Evolutionary conservation across 1,139 yeast genomes (phyloP), one percentile per base, ranked within the genome.

Genomic region (Yamadazyma siamensis): DNA sequence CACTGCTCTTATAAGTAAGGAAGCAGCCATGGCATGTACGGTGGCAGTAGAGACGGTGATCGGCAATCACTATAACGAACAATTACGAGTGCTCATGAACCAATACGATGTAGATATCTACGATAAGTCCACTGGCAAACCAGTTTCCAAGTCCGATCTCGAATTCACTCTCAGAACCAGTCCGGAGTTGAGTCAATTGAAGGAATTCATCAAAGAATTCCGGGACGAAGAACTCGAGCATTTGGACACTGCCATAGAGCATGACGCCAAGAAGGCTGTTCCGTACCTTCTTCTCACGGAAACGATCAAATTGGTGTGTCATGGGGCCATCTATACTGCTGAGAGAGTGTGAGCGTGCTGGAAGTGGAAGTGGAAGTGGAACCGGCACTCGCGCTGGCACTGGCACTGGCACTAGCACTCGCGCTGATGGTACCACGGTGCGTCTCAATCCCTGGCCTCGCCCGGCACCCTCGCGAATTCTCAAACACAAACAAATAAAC

Each of bases 11-110:
- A 61, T 89, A 41, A 84, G 96, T 16, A 86, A 87, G 49, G 96
- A 91, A 53, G 96, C 96, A 1, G 98, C 98, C 2, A 91, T 91
- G 99, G 98, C 98, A 1, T 94, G 99, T 52, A 91, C 99, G 0
- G 97, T 89, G 38, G 98, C 98, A 0, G 98, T 91, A 1, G 99
- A 91, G 58, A 94, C 98, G 0, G 97, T 94, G 2, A 94, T 91
- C 56, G 99, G 98, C 2, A 85, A 86, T 1, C 99, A 91, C 55
- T 91, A 91, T 60, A 91, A 94, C 50, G 80, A 81, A 40, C 99
- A 91, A 56, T 64, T 91, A 41, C 66, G 99, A 33, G 79, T 81
- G 33, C 63, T 91, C 34, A 68, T 72, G 59, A 78, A 77, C 45
- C 81, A 80, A 41, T 80, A 67, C 43, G 59, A 66, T 24, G 53